Conservation (phyloP, 2,329 filamentous ascomycete species). For the Curvularia spicifera region DNA sequence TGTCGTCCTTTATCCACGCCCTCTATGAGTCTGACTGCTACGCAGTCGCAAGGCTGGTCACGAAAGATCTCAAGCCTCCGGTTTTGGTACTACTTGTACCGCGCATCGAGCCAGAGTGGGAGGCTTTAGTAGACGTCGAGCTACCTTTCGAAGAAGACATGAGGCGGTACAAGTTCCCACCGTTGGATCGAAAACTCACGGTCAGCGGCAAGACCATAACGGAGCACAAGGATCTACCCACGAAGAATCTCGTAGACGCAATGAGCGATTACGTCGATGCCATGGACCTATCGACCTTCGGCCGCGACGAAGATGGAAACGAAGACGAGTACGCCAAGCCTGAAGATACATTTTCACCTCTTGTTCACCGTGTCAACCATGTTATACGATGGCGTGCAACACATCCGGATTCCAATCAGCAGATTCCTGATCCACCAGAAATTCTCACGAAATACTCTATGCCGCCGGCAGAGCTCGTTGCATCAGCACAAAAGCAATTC, state of each 20-base stretch:
- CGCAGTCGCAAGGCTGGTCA: conserved; percentile 83
- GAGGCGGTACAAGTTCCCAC: conserved; percentile 87
- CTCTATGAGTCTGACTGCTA: conserved; percentile 85
- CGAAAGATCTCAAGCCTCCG: conserved; percentile 82
- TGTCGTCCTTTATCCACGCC: conserved; percentile 89
- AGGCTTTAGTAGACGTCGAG: conserved; percentile 87
- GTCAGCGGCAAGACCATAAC: conserved; percentile 81
- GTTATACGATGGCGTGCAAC: conserved; percentile 84
- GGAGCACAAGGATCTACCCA: conserved; percentile 84
- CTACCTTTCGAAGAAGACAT: conserved; percentile 94
- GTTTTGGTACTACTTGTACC: conserved; percentile 79
- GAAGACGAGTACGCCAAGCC: conserved; percentile 73
- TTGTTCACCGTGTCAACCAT: conserved; percentile 87
- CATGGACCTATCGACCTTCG: conserved; percentile 82
- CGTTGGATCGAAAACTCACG: conserved; percentile 84
- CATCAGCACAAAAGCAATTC: conserved; percentile 64
- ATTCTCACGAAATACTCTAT: conserved; percentile 73
- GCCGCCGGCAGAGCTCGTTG: conserved; percentile 71
- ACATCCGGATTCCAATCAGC: conserved; percentile 70
- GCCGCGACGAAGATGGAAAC: conserved; percentile 72
- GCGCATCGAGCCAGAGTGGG: conserved; percentile 76
- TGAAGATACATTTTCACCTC: conserved; percentile 82
- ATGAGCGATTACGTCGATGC: conserved; percentile 93
- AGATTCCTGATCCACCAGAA: conserved; percentile 54
- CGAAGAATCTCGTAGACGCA: conserved; percentile 72